Conservation (phyloP, 768 basidiomycete species). For the Macrolepiota albuminosa region DNA sequence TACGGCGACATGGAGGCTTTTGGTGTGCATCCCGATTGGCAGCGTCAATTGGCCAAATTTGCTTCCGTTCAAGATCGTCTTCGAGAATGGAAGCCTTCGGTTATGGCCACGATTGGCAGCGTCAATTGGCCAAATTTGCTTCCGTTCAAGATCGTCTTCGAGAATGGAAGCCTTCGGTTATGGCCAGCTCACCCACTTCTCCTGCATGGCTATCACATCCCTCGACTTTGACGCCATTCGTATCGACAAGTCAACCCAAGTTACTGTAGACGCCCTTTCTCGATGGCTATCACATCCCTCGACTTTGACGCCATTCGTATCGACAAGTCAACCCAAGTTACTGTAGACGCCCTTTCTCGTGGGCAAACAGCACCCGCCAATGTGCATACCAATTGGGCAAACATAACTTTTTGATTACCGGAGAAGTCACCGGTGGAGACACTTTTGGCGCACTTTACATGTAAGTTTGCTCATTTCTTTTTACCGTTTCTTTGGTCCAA, state of each 20-base stretch:
- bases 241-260: conserved; percentile 91
- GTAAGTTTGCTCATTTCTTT: conserved; percentile 35
- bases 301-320: conserved; percentile 94
- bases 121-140: conserved; percentile 92
- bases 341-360: conserved; percentile 69
- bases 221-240: conserved; percentile 93
- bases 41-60: conserved; percentile 92
- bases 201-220: conserved; percentile 83
- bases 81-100: conserved; percentile 82
- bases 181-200: conserved; percentile 70
- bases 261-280: conserved; percentile 78
- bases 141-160: conserved; percentile 95
- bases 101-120: conserved; percentile 85
- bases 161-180: conserved; percentile 82
- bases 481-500: background rate
- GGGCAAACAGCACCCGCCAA: conserved; percentile 67
- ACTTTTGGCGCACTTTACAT: conserved; percentile 84
- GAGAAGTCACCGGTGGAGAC: conserved; percentile 94
- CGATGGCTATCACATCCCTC: conserved; percentile 81
- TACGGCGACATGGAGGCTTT: conserved; percentile 98
- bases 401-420: conserved; percentile 85
- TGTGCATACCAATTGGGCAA: conserved; percentile 75
- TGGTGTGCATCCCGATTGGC: conserved; percentile 92
- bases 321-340: conserved; percentile 92
- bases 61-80: conserved; percentile 96